Conservation (phyloP, 768 basidiomycete species). For the Lactarius evosmus region DNA sequence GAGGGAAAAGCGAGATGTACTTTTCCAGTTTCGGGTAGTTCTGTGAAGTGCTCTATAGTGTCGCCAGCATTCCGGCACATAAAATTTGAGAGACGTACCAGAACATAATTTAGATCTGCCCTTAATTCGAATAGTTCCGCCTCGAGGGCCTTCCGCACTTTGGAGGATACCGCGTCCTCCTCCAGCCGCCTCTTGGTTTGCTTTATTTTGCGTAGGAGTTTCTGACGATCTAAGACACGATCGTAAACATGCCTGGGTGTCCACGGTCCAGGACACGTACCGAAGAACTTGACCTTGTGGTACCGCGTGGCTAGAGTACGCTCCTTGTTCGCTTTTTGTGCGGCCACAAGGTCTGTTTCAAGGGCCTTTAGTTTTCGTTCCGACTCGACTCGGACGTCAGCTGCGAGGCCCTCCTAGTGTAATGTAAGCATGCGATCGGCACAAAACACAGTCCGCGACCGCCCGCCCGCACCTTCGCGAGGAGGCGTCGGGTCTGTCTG, state of each 20-base stretch:
- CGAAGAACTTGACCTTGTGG: constrained; percentile 93
- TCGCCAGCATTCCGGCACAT: neutral
- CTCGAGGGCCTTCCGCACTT: constrained; percentile 41
- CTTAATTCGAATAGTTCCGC: constrained; percentile 57
- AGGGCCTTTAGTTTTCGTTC: constrained; percentile 75
- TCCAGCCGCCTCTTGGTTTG: constrained; percentile 58
- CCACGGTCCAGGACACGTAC: constrained; percentile 40
- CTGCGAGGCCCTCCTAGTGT: constrained; percentile 73
- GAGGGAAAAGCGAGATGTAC: constrained; percentile 88
- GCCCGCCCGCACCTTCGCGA: constrained; percentile 60
- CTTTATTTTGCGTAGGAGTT: constrained; percentile 72
- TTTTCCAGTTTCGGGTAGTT: constrained; percentile 83
- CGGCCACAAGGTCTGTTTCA: constrained; percentile 65
- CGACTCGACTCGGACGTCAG: constrained; percentile 76
- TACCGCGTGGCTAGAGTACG: constrained; percentile 73
- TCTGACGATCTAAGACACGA: constrained; percentile 68
- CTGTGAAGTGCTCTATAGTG: constrained; percentile 38
- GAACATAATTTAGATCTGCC: constrained; percentile 88
- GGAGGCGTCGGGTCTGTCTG: constrained; percentile 75
- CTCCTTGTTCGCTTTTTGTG: constrained; percentile 63
- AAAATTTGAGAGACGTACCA: constrained; percentile 46
- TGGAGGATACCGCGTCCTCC: constrained; percentile 38
- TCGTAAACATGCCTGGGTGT: neutral
- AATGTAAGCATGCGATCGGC: neutral
- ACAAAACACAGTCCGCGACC: neutral